Evolutionary conservation across 2,329 filamentous ascomycete species (phyloP).

Genomic region (Epichloe uncinata): DNA sequence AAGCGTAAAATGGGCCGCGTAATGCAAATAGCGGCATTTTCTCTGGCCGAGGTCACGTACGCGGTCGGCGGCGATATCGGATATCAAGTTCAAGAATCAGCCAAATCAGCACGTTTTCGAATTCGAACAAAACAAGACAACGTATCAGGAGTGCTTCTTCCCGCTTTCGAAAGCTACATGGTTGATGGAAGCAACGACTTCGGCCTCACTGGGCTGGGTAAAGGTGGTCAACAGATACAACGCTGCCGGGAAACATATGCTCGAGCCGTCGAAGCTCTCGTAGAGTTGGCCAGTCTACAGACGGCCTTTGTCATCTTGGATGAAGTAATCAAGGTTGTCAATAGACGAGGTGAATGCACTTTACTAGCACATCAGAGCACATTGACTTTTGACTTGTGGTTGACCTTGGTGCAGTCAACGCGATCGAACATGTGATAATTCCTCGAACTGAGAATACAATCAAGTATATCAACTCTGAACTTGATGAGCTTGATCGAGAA

Average conservation of each 20-base stretch:
- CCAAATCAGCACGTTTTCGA: conserved; percentile 82
- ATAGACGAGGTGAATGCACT: conserved; percentile 60
- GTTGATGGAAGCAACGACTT: conserved; percentile 91
- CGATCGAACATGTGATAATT: conserved; percentile 94
- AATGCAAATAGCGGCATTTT: conserved; percentile 98
- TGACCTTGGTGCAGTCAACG: conserved; percentile 52
- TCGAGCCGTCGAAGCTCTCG: conserved; percentile 85
- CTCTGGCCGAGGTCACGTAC: conserved; percentile 92
- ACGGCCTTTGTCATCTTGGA: conserved; percentile 97
- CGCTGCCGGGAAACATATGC: conserved; percentile 92
- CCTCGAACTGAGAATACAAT: conserved; percentile 98
- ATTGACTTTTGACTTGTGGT: neutral
- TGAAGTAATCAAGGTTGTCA: conserved; percentile 98
- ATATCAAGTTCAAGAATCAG: conserved; percentile 95
- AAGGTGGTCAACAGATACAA: conserved; percentile 95
- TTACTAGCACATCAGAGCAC: neutral
- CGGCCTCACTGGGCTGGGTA: conserved; percentile 85
- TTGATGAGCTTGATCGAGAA: conserved; percentile 93
- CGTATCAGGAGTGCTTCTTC: conserved; percentile 89
- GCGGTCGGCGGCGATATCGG: conserved; percentile 90
- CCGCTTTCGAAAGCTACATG: conserved; percentile 82
- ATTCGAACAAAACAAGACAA: conserved; percentile 95
- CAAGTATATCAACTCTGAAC: conserved; percentile 98
- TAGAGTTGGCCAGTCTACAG: conserved; percentile 88
- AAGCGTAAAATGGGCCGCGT: conserved; percentile 99